phyloP scores from a whole-genome alignment of 495 filamentous ascomycete genomes.

The Extremus antarcticus region DNA sequence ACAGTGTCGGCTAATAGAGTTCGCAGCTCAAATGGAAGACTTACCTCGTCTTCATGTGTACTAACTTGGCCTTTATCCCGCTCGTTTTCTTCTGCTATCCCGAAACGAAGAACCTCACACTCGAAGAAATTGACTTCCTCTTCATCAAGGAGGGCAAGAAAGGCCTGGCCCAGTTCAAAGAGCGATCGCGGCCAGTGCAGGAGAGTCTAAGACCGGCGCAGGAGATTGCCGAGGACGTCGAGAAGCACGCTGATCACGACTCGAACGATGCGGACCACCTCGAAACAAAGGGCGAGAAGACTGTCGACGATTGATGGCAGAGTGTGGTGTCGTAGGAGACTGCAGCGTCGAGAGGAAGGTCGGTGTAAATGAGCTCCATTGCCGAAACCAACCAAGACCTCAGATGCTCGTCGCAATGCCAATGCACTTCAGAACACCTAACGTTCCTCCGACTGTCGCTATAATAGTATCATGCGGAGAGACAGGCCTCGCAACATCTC shows the following conservation, averaged over 20 bases:
- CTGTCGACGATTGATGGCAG: not conserved
- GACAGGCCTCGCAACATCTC: no score
- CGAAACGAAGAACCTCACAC: slow-evolving; percentile 17
- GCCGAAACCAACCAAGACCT: no score
- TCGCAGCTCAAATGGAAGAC: slow-evolving; percentile 10
- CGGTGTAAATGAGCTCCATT: not conserved
- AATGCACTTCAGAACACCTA: no score
- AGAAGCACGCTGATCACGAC: not conserved
- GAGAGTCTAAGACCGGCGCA: slow-evolving; percentile 6
- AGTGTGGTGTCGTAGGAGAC: no score
- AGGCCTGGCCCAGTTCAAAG: slow-evolving; percentile 1
- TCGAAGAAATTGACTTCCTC: slow-evolving; percentile 16
- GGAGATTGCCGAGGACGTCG: slow-evolving; percentile 1
- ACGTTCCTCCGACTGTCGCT: no score
- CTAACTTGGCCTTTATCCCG: slow-evolving; percentile 14
- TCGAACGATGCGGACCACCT: slow-evolving; percentile 1
- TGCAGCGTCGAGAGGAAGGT: not conserved
- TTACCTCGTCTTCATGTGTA: slow-evolving; percentile 17
- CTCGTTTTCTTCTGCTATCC: slow-evolving; percentile 17
- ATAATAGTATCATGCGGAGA: no score
- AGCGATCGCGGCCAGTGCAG: slow-evolving; percentile 10
- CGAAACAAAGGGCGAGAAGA: slow-evolving; percentile 5
- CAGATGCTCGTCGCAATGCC: no score
- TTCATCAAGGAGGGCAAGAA: slow-evolving; percentile 11
- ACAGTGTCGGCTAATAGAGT: no score